These are phyloP conservation scores for Pleoardoris graminearum DNA, from an alignment of 2,329 filamentous ascomycete species.

Conservation along the genomic window DNA sequence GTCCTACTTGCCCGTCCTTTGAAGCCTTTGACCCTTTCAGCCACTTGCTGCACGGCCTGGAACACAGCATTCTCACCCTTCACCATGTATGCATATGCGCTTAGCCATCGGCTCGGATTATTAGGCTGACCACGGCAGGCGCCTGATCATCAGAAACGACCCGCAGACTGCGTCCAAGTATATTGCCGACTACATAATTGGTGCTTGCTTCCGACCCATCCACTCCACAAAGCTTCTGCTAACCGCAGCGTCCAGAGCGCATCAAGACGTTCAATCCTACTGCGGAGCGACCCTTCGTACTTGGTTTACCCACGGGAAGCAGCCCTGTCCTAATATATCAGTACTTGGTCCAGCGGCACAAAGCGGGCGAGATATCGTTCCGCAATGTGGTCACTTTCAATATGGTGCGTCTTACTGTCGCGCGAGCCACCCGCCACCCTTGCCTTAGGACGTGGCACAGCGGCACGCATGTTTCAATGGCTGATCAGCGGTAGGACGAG, in stretches of 20 bases:
- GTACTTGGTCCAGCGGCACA: constrained; percentile 71
- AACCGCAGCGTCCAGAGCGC: constrained; percentile 58
- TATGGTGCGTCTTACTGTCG: constrained; percentile 62
- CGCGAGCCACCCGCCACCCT: constrained; percentile 17
- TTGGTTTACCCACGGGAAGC: constrained; percentile 82
- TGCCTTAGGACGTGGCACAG: constrained; percentile 24
- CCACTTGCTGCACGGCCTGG: constrained; percentile 2
- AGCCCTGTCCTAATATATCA: constrained; percentile 79
- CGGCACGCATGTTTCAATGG: constrained; percentile 15
- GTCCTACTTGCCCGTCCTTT: background rate
- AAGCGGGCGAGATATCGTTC: constrained; percentile 77
- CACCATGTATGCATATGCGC: constrained; percentile 41
- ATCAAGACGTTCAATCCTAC: constrained; percentile 78
- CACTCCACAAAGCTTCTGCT: constrained; percentile 22
- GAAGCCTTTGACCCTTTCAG: constrained; percentile 5
- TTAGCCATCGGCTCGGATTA: constrained; percentile 17
- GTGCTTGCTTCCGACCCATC: constrained; percentile 48
- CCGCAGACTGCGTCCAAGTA: constrained; percentile 70
- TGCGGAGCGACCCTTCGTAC: constrained; percentile 73
- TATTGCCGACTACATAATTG: constrained; percentile 79
- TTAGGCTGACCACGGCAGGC: constrained; percentile 58
- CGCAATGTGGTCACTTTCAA: constrained; percentile 90
- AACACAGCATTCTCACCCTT: constrained; percentile 15
- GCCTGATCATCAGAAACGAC: constrained; percentile 80
- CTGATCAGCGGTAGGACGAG: constrained; percentile 65